Evolutionary conservation across 306 rosid species (phyloP).

Genomic region (Chamaecrista fasciculata): DNA sequence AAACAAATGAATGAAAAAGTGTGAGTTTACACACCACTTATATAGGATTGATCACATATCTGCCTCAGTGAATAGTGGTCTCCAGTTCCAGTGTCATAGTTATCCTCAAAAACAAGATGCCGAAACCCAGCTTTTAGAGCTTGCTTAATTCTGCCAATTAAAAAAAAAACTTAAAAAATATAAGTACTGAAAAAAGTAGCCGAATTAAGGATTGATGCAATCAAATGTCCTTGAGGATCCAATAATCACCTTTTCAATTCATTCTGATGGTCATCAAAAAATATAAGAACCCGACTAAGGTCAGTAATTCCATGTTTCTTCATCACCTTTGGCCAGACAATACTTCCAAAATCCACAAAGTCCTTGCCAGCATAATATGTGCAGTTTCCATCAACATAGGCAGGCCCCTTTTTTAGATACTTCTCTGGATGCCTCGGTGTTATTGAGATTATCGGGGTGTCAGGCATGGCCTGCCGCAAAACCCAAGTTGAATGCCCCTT

Average conservation of each 20-base stretch:
- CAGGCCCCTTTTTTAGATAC: constrained; percentile 94
- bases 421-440: constrained; percentile 97
- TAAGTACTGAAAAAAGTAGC: constrained; percentile 27
- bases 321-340: constrained; percentile 75
- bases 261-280: constrained; percentile 97
- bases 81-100: constrained; percentile 98
- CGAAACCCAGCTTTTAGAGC: constrained; percentile 87
- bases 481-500: constrained; percentile 99
- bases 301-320: constrained; percentile 64
- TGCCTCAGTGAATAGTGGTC: constrained; percentile 97
- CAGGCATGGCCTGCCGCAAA: constrained; percentile 92
- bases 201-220: constrained; percentile 21
- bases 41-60: constrained; percentile 91
- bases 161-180: background rate
- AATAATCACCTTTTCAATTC: constrained; percentile 76
- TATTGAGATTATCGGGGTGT: constrained; percentile 66
- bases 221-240: constrained; percentile 21
- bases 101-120: constrained; percentile 97
- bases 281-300: constrained; percentile 72
- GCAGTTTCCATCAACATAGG: constrained; percentile 94
- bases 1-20: background rate
- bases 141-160: constrained; percentile 65
- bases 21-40: constrained; percentile 62
- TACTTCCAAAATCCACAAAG: constrained; percentile 89
- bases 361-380: constrained; percentile 96